Base-by-base conservation (phyloP, 495 filamentous ascomycete species). In the Penicillium parvum region DNA sequence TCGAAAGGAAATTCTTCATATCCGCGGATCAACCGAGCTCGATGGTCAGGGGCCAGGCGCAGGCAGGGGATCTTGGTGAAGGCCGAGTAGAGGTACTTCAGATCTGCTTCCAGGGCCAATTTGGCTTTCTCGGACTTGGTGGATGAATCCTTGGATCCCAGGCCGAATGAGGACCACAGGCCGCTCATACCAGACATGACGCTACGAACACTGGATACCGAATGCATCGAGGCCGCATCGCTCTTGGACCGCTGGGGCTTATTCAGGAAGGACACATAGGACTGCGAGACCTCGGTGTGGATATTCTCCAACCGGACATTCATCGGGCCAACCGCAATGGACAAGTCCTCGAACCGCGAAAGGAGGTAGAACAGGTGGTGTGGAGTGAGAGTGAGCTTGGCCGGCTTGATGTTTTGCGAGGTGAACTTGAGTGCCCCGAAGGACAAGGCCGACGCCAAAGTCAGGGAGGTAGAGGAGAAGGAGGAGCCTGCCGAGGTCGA, bases 1-100 rank as follows among this genome's bases (percentile, higher is more conserved):
- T 98, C 92, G 63, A 98, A 96, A 3, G 92, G 92, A 56, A 98
- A 98, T 57, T 96, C 92, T 63, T 98, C 92, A 58, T 90, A 97
- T 21, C 90, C 91, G 45, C 82, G 77, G 49, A 98, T 95, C 53
- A 95, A 66, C 29, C 84, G 81, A 25, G 90, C 88, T 35, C 87
- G 86, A 65, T 86, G 88, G 64, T 97, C 92, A 6, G 90, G 90
- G 33, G 90, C 81, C 36, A 98, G 71, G 42, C 84, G 81, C 30
- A 98, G 72, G 53, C 86, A 95, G 3, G 92, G 92, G 41, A 97
- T 95, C 69, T 98, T 98, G 57, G 92, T 98, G 64, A 97, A 97
- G 42, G 92, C 88, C 14, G 92, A 96, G 65, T 96, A 98, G 7
- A 98, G 75, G 61, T 98, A 97, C 63, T 89, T 96, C 34, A 95